Percentiles rank a stretch among this genome's conserved stretches.
Evolutionary conservation across 805 yeast species (phyloP).

Genomic region (Starmerella stigmatis): DNA sequence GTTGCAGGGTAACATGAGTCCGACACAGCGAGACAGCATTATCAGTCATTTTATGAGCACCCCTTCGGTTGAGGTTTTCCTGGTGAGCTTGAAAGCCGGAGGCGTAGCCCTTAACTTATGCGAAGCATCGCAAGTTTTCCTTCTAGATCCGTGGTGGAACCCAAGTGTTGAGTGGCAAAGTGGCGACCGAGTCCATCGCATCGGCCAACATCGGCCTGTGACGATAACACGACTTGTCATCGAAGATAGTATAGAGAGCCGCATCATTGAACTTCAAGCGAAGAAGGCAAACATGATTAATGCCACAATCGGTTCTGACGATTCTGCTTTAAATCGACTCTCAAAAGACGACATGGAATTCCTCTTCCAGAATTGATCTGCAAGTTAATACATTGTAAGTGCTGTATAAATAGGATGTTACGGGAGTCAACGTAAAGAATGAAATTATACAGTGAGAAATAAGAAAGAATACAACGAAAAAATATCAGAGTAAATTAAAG

Average conservation of each 20-base stretch:
- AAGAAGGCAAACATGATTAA: constrained; percentile 97
- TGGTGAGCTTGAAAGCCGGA: constrained; percentile 94
- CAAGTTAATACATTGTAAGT: too few species aligned
- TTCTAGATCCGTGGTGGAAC: constrained; percentile 99
- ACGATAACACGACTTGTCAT: constrained; percentile 85
- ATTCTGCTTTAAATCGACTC: constrained; percentile 74
- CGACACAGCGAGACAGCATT: constrained; percentile 84
- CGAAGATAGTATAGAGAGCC: constrained; percentile 92
- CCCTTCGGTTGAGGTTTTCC: constrained; percentile 81
- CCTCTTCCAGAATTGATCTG: constrained; percentile 66
- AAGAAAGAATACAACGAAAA: neutral
- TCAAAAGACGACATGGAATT: constrained; percentile 94
- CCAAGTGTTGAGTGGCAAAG: constrained; percentile 98
- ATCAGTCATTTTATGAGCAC: constrained; percentile 88
- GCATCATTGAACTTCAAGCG: constrained; percentile 90
- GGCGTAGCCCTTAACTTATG: constrained; percentile 95
- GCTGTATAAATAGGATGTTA: too few species aligned
- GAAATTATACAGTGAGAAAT: too few species aligned
- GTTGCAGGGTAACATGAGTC: constrained; percentile 94
- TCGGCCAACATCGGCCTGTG: constrained; percentile 92
- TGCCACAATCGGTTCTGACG: constrained; percentile 91
- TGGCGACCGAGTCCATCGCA: constrained; percentile 95
- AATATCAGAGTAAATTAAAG: too few species aligned
- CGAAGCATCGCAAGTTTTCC: constrained; percentile 93
- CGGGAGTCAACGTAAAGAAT: too few species aligned